Conservation (phyloP, 495 filamentous ascomycete genomes). For the Penicillium silybi region DNA sequence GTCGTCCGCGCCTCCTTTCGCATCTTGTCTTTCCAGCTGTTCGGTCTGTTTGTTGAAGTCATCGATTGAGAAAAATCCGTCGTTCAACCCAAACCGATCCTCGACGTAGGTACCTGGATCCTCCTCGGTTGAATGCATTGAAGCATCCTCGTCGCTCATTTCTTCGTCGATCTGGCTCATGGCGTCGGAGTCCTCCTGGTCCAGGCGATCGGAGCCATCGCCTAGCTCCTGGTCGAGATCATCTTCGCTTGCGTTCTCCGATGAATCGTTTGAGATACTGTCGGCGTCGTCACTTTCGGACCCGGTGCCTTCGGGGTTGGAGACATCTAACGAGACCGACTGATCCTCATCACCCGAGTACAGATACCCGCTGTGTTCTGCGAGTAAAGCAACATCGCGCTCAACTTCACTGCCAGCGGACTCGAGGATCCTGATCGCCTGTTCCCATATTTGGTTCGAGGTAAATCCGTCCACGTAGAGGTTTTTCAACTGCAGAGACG, state of each 20-base stretch:
- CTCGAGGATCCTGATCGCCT: slow-evolving; percentile 68
- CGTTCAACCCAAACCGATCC: slow-evolving; percentile 71
- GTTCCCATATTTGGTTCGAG: slow-evolving; percentile 88
- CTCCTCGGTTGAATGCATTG: slow-evolving; percentile 10
- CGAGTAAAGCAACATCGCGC: slow-evolving; percentile 25
- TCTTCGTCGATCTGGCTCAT: slow-evolving; percentile 18
- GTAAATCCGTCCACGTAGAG: slow-evolving; percentile 86
- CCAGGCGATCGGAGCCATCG: slow-evolving; percentile 1
- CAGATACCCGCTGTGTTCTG: slow-evolving; percentile 16
- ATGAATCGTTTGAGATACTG: slow-evolving; percentile 35
- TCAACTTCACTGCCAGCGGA: slow-evolving; percentile 33
- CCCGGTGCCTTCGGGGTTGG: slow-evolving; percentile 31
- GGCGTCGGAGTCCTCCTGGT: slow-evolving; percentile 12
- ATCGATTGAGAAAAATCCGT: slow-evolving; percentile 97
- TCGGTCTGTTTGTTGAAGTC: slow-evolving; percentile 94
- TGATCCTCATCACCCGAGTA: slow-evolving; percentile 6
- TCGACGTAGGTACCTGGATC: slow-evolving; percentile 48
- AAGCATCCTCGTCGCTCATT: slow-evolving; percentile 18
- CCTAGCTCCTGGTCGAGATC: slow-evolving; percentile 32
- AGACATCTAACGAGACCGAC: slow-evolving; percentile 11
- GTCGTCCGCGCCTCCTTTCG: slow-evolving; percentile 59
- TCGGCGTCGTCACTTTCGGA: slow-evolving; percentile 34
- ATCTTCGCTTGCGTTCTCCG: slow-evolving; percentile 27
- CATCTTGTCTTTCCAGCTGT: slow-evolving; percentile 79
- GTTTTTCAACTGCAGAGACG: slow-evolving; percentile 65